Evolutionary conservation across 176 grass and related monocot genomes (phyloP), one percentile per base, ranked within the genome.

Genomic region (Hordeum marinum): DNA sequence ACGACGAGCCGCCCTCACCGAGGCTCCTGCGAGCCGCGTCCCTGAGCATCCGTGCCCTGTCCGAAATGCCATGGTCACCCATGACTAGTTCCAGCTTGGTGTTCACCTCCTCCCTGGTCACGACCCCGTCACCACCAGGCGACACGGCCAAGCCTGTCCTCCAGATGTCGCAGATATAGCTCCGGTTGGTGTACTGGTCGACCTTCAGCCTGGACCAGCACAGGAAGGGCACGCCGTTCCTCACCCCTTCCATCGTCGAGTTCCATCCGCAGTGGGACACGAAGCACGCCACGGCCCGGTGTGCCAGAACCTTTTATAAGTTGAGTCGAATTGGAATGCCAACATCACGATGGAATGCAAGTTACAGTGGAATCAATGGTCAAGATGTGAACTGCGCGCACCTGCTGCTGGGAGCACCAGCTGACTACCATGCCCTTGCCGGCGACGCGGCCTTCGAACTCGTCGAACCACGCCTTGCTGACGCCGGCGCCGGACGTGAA

Each of bases 201-300:
- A 65, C 64, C 17, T 34, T 67, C 64, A 67, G 64, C 0, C 7
- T 3, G 15, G 64, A 67, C 86, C 82, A 92, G 68, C 87, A 92
- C 7, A 92, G 45, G 62, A 92, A 65, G n/a, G 67, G 83, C 17
- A 84, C 58, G 3, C 74, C 86, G 60, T 85, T 85, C 18, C 52
- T 52, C 18, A 77, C 57, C 7, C 83, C 86, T 2, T 85, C 89
- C 65, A 77, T 66, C n/a, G 85, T 88, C 31, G 86, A 92, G 41
- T 88, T 92, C 90, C 90, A 92, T 0, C 84, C 90, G 6, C 87
- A 87, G 70, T 87, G 90, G 9, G 90, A 88, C 46, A 90, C 61
- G 32, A 90, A 87, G 58, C 89, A 87, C 11, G n/a, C 78, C 67
- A 86, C 62, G 7, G 88, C 80, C 1, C 32, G 23, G 73, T 90